Evolutionary conservation across 1,139 yeast genomes (phyloP), one percentile per base, ranked within the genome.

Genomic region (Hyphopichia wangnamkhiaoensis): DNA sequence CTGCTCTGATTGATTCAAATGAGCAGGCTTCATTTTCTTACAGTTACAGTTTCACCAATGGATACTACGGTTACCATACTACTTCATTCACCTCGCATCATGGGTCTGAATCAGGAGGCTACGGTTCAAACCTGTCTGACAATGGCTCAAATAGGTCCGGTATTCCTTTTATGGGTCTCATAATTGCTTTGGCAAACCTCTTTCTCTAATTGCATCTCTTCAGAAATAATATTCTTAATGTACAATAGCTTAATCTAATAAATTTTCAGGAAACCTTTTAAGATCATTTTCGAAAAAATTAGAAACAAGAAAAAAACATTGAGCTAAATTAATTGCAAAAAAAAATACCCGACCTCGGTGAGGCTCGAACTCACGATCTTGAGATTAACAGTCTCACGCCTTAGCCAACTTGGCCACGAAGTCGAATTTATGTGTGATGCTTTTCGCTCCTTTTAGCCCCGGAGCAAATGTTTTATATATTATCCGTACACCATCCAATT

Each of bases 361-460:
- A 59, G 63, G 68, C 45, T 63, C 64, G 68, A 63, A 63, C 69
- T 63, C 68, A 60, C 68, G 68, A 63, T 62, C 68, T 63, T 59
- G 60, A 54, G 68, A 63, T 63, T 64, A 64, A 63, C 68, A 64
- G 68, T 63, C 68, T 53, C 59, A 63, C 68, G 69, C 69, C 69
- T 63, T 63, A 63, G 54, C 69, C 69, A 63, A 52, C 68, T 63
- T 63, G 69, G 68, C 68, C 68, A 63, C 68, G 68, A 53, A 63
- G 68, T 59, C 68, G n/a, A n/a, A n/a, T 29, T 26, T 26, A 21
- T 12, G 25, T 21, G 25, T 21, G 5, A 5, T 28, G 7, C n/a
- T 25, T 25, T 8, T n/a, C n/a, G n/a, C n/a, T n/a, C n/a, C n/a
- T n/a, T n/a, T n/a, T n/a, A n/a, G n/a, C n/a, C n/a, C n/a, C n/a